A percentile compares a stretch with the other conserved stretches of the same genome.
phyloP scores from a whole-genome alignment of 257 asterid genomes.

The Solanum neorickii region DNA sequence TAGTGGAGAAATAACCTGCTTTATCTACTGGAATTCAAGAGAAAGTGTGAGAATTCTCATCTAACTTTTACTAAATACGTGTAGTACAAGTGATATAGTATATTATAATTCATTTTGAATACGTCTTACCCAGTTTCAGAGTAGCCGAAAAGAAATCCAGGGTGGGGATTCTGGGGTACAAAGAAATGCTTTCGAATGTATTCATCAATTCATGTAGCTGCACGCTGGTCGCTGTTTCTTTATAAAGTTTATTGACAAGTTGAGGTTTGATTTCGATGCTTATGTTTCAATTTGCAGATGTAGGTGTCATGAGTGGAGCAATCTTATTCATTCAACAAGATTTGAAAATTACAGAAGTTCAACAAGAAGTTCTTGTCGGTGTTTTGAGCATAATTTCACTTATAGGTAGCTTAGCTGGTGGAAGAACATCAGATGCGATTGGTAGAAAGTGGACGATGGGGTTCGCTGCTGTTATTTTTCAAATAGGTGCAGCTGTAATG shows the following conservation, averaged over 20 bases:
- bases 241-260: neutral
- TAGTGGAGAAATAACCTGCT: neutral
- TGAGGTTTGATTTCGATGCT: neutral
- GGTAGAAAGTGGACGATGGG: slow-evolving; percentile 98
- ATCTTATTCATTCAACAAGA: slow-evolving; percentile 75
- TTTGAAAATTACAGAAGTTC: slow-evolving; percentile 65
- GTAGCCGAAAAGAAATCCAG: neutral
- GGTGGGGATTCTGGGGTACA: neutral
- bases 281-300: slow-evolving; percentile 39
- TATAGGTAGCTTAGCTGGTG: slow-evolving; percentile 74
- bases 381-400: slow-evolving; percentile 72
- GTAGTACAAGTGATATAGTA: neutral
- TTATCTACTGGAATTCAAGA: neutral
- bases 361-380: slow-evolving; percentile 70
- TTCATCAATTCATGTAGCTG: neutral
- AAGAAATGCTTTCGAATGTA: neutral
- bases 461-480: slow-evolving; percentile 70
- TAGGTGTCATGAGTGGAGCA: slow-evolving; percentile 98
- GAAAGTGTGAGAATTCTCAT: neutral
- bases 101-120: neutral
- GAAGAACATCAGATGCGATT: slow-evolving; percentile 70
- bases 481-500: slow-evolving; percentile 73
- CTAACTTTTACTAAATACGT: neutral
- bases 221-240: neutral
- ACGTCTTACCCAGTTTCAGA: neutral